Evolutionary conservation across 176 grass and related monocot genomes (phyloP), one percentile per base, ranked within the genome.

Genomic region (Melocanna baccifera): DNA sequence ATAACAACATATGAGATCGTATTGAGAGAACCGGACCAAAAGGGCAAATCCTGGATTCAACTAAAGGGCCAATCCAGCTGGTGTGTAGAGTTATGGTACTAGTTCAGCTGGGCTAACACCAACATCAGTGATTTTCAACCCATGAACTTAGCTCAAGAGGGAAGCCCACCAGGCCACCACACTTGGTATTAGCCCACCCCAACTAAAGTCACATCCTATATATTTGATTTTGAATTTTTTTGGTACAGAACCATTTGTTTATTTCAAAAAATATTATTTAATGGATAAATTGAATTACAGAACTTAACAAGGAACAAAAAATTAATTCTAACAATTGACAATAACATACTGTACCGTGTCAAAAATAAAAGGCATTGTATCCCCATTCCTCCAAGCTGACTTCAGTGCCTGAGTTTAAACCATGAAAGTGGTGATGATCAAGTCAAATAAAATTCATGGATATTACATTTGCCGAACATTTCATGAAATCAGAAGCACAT

Each of bases 361-460:
- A 85, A 93, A 93, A 77, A 98, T 90, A 80, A 98, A 98, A 57
- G 92, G 96, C 96, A 98, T 98, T 1, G 89, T 91, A 76, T 90
- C 85, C 51, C 91, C 96, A 65, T 88, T 92, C 78, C 32, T 88
- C 96, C 96, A 98, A 82, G 92, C 71, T 36, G 73, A 93, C 74
- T 90, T 90, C 39, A 98, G 80, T 92, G 91, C 91, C 96, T 95
- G 85, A 76, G 67, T 81, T 81, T 56, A 75, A 62, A 72, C n/a
- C 34, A 69, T 51, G 18, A 63, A 71, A 70, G 22, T 66, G 40
- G 69, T 4, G 62, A 79, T 30, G 64, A 26, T 86, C 13, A 72
- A 77, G 46, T 25, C 22, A 55, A 82, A 30, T 1, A 1, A 79
- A 53, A 55, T 40, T 62, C 37, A 76, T 86, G 22, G 52, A 84